Conservation (phyloP, 257 asterid species). For the Solanum pimpinellifolium region DNA sequence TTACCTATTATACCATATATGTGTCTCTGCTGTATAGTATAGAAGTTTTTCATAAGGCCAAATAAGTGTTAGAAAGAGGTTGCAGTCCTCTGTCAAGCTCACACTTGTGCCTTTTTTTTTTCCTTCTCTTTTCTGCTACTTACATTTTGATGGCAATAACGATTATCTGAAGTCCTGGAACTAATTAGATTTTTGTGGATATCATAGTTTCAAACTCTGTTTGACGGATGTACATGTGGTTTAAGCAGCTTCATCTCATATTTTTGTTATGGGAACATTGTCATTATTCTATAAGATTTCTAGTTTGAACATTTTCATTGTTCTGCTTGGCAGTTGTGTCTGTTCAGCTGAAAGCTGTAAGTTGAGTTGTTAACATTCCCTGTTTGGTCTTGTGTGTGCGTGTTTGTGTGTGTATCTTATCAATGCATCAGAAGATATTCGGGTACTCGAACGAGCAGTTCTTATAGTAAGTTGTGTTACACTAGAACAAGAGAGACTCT, state of each 20-base stretch:
- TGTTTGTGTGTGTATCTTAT: background rate
- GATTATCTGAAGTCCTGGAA: background rate
- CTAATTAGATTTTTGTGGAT: background rate
- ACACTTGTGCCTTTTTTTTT: background rate
- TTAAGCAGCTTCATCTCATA: background rate
- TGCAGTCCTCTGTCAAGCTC: background rate
- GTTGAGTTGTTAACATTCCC: background rate
- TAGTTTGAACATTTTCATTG: background rate
- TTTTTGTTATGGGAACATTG: background rate
- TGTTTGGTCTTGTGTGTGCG: background rate
- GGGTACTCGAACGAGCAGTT: background rate
- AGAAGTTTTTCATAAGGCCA: background rate
- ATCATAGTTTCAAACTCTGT: background rate
- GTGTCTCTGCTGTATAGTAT: constrained; percentile 3
- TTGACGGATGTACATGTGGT: background rate
- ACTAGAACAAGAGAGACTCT: background rate
- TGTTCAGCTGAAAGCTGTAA: background rate
- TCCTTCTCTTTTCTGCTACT: background rate
- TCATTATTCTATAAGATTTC: background rate
- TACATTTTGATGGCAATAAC: background rate
- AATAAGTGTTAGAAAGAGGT: background rate
- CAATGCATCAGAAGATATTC: background rate
- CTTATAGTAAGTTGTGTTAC: background rate
- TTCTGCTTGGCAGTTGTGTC: background rate
- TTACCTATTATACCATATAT: background rate